Percentiles rank a stretch among this genome's conserved stretches.
Conservation (phyloP, 2,329 filamentous ascomycete genomes). For the Hypoxylon sp. region DNA sequence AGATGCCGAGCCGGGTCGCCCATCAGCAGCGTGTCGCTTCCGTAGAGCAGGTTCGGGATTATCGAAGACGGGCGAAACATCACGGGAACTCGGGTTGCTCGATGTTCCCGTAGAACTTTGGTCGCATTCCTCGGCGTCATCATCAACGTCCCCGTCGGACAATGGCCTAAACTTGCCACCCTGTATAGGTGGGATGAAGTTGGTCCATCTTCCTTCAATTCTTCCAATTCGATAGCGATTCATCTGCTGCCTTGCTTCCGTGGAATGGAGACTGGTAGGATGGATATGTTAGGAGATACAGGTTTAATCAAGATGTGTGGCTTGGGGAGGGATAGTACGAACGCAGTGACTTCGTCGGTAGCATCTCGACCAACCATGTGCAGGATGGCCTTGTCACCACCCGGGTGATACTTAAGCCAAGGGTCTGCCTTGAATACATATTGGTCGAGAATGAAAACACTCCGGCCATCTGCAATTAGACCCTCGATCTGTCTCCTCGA, state of each 20-base stretch:
- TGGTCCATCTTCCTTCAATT: conserved; percentile 85
- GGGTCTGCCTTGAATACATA: conserved; percentile 89
- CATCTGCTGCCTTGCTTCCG: conserved; percentile 83
- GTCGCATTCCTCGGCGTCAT: conserved; percentile 55
- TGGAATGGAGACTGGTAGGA: conserved; percentile 81
- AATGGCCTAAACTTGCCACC: conserved; percentile 80
- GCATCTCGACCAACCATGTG: conserved; percentile 96
- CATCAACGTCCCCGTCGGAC: conserved; percentile 46
- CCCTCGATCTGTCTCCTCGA: conserved; percentile 79
- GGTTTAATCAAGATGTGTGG: conserved; percentile 17
- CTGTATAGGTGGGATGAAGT: conserved; percentile 93
- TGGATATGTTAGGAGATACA: conserved; percentile 33
- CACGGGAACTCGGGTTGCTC: conserved; percentile 68
- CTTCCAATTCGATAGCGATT: conserved; percentile 85
- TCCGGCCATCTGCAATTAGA: conserved; percentile 84
- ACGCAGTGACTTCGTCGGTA: conserved; percentile 95
- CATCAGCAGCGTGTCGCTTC: conserved; percentile 50
- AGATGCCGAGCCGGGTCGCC: conserved; percentile 61
- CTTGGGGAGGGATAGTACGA: conserved; percentile 57
- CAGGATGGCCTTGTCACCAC: conserved; percentile 89
- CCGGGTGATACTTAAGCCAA: conserved; percentile 92
- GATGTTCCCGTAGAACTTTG: conserved; percentile 56
- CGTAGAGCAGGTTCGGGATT: conserved; percentile 51
- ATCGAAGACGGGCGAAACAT: conserved; percentile 67
- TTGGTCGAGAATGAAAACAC: conserved; percentile 84